A percentile compares a stretch with the other conserved stretches of the same genome.
phyloP scores from a whole-genome alignment of 768 basidiomycete species.

The Naematelia encephala region DNA sequence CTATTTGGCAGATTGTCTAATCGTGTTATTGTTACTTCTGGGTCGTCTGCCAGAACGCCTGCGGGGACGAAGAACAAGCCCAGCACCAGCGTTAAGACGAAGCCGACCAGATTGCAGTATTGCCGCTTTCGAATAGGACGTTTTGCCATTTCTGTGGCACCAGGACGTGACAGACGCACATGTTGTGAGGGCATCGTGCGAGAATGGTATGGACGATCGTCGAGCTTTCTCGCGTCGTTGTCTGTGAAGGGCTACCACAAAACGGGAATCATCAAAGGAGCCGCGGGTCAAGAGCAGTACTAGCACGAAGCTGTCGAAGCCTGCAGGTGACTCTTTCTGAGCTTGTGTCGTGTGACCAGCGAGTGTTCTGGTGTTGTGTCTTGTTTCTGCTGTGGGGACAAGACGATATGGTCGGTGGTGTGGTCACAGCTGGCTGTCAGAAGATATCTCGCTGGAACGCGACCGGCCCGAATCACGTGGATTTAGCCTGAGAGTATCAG shows the following conservation, averaged over 20 bases:
- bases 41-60: constrained; percentile 20
- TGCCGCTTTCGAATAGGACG: background rate
- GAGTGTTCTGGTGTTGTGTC: background rate
- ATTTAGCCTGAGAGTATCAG: background rate
- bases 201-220: background rate
- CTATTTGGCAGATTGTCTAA: constrained; percentile 72
- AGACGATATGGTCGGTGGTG: too few species aligned
- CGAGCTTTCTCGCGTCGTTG: background rate
- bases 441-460: background rate
- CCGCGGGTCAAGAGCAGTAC: background rate
- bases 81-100: background rate
- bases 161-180: too few species aligned
- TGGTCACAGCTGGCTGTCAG: background rate
- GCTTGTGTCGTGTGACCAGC: background rate
- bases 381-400: too few species aligned
- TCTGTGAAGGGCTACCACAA: background rate
- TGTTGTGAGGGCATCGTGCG: too few species aligned
- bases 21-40: constrained; percentile 46
- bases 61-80: constrained; percentile 4
- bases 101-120: background rate
- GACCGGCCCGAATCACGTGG: background rate
- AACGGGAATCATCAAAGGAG: background rate
- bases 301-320: too few species aligned
- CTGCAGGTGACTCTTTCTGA: too few species aligned
- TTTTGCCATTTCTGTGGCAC: background rate